A percentile compares a stretch with the other conserved stretches of the same genome.
These are phyloP conservation scores for Leccinum fibrillosum DNA, from an alignment of 768 basidiomycete genomes.

Conservation along the genomic window DNA sequence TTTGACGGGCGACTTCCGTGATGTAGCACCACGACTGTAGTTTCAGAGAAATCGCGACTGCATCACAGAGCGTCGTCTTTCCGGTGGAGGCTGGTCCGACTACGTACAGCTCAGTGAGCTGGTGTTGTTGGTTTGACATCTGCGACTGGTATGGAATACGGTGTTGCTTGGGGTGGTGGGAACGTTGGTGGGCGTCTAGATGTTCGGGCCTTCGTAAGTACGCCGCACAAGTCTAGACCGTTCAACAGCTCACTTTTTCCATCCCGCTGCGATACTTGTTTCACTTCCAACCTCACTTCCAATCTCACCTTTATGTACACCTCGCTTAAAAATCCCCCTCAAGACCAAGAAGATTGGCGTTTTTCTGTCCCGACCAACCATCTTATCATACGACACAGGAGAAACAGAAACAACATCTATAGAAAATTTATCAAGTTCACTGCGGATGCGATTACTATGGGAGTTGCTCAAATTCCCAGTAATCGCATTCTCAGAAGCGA, in stretches of 20 bases:
- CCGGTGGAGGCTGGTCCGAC: constrained; percentile 63
- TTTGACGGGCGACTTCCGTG: constrained; percentile 57
- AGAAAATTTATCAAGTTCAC: constrained; percentile 55
- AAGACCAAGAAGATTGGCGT: constrained; percentile 52
- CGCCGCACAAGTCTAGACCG: background rate
- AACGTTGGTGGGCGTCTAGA: constrained; percentile 8
- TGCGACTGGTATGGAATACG: background rate
- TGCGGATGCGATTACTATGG: constrained; percentile 46
- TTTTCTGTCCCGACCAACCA: constrained; percentile 39
- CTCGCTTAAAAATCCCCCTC: constrained; percentile 39
- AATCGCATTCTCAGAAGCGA: constrained; percentile 61
- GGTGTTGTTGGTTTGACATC: constrained; percentile 16
- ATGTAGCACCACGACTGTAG: constrained; percentile 42
- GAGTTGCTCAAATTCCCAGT: constrained; percentile 46
- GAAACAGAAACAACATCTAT: constrained; percentile 26
- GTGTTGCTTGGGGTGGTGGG: constrained; percentile 15
- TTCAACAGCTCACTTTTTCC: constrained; percentile 1
- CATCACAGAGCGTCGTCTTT: constrained; percentile 65
- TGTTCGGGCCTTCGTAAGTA: constrained; percentile 8
- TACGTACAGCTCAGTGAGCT: constrained; percentile 36
- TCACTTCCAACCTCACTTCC: background rate
- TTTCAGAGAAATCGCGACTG: constrained; percentile 41
- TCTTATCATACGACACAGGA: constrained; percentile 26
- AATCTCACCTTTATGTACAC: constrained; percentile 19
- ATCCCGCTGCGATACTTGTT: background rate